Evolutionary conservation across 225 moss, liverwort and hornwort genomes (phyloP).

Genomic region (Polytrichum commune): DNA sequence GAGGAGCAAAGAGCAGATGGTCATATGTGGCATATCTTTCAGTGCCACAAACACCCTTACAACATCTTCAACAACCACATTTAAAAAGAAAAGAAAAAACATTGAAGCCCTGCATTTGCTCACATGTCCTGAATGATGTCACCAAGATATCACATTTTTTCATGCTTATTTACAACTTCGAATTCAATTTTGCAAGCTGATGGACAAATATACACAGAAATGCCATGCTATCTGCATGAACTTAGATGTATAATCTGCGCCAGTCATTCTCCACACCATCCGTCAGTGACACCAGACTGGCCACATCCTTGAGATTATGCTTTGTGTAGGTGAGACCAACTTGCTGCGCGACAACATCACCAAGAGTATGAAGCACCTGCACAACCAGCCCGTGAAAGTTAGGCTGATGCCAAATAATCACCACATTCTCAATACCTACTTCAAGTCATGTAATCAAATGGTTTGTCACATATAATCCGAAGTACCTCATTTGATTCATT

Average conservation of each 20-base stretch:
- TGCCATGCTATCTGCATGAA: background rate
- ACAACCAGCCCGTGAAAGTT: background rate
- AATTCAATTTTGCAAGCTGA: no score
- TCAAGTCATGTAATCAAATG: background rate
- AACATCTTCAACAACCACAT: no score
- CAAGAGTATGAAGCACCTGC: constrained; percentile 41
- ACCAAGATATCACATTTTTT: no score
- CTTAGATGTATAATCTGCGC: constrained; percentile 56
- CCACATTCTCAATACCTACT: background rate
- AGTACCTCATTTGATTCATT: background rate
- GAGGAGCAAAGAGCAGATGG: no score
- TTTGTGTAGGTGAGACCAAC: constrained; percentile 31
- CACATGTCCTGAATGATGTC: no score
- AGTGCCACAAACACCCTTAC: no score
- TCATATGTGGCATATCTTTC: no score
- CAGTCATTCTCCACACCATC: constrained; percentile 49
- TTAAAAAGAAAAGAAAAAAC: no score
- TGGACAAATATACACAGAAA: background rate
- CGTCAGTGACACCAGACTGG: constrained; percentile 12
- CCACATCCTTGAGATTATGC: constrained; percentile 25
- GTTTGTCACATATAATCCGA: background rate
- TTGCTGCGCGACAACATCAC: constrained; percentile 32
- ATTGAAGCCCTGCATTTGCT: no score
- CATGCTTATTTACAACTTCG: no score
- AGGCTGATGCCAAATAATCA: background rate